Evolutionary conservation across 2,329 filamentous ascomycete genomes (phyloP).

Genomic region (Paraphaeosphaeria minitans): DNA sequence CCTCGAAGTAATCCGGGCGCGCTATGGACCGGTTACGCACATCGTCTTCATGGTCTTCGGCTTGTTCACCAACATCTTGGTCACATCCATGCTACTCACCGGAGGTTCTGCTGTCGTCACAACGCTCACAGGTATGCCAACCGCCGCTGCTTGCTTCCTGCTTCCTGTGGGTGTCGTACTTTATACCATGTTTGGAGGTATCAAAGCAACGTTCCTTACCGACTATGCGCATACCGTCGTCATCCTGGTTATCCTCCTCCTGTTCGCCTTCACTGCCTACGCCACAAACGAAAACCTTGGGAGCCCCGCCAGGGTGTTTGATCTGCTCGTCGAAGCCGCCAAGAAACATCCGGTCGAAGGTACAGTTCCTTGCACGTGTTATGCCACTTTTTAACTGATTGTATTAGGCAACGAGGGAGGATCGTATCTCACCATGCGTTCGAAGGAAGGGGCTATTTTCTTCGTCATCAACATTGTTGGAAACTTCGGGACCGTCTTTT

Average conservation of each 20-base stretch:
- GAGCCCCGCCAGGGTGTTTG: conserved; percentile 77
- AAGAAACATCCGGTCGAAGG: conserved; percentile 72
- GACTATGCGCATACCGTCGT: conserved; percentile 88
- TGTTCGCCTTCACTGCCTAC: conserved; percentile 83
- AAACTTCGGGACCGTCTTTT: conserved; percentile 83
- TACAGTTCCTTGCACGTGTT: background rate
- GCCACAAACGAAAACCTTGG: conserved; percentile 74
- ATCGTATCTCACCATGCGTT: conserved; percentile 86
- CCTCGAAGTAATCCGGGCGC: conserved; percentile 79
- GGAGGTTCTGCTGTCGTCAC: conserved; percentile 74
- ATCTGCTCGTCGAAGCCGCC: conserved; percentile 73
- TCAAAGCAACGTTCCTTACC: conserved; percentile 74
- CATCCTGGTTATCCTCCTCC: conserved; percentile 81
- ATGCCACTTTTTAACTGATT: background rate
- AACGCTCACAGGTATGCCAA: conserved; percentile 71
- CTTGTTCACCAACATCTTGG: conserved; percentile 79
- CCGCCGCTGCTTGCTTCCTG: conserved; percentile 81
- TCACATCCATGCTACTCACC: conserved; percentile 86
- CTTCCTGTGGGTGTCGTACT: conserved; percentile 79
- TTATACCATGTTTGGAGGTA: conserved; percentile 76
- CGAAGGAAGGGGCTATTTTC: conserved; percentile 80
- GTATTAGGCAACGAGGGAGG: conserved; percentile 70
- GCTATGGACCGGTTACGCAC: conserved; percentile 76
- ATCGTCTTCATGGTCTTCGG: conserved; percentile 82
- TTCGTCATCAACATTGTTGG: conserved; percentile 90